phyloP scores from a whole-genome alignment of 2,329 filamentous ascomycete species.

The Fusarium clavum region DNA sequence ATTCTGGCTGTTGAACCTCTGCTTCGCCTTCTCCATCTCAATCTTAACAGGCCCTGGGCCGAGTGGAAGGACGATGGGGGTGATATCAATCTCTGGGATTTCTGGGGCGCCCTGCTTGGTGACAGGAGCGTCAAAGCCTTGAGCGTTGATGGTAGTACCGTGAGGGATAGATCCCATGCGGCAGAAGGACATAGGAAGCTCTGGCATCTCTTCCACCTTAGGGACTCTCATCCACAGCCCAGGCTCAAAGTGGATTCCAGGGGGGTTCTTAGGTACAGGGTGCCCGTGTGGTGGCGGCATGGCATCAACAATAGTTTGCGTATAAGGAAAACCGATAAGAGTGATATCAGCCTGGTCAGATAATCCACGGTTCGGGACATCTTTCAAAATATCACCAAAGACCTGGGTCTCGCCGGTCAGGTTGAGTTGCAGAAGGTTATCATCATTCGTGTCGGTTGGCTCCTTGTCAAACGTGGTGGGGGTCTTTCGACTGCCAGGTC shows the following conservation, averaged over 20 bases:
- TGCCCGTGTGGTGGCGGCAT: neutral
- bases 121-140: neutral
- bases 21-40: neutral
- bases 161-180: conserved; percentile 6
- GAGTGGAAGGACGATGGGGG: neutral
- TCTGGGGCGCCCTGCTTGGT: neutral
- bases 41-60: neutral
- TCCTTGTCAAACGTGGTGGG: neutral
- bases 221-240: neutral
- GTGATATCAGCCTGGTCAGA: neutral
- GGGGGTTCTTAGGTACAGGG: neutral
- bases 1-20: neutral
- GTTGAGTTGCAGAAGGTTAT: neutral
- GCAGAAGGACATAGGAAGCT: neutral
- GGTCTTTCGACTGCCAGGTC: neutral
- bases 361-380: neutral
- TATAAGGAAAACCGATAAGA: neutral
- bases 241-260: neutral
- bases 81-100: neutral
- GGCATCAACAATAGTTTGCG: neutral
- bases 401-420: neutral
- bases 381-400: rapidly evolving
- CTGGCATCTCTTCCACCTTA: neutral
- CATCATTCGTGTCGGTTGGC: neutral
- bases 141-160: neutral